These are phyloP conservation scores for Iodosphaeria phyllophila DNA, from an alignment of 2,329 filamentous ascomycete genomes.

Conservation along the genomic window DNA sequence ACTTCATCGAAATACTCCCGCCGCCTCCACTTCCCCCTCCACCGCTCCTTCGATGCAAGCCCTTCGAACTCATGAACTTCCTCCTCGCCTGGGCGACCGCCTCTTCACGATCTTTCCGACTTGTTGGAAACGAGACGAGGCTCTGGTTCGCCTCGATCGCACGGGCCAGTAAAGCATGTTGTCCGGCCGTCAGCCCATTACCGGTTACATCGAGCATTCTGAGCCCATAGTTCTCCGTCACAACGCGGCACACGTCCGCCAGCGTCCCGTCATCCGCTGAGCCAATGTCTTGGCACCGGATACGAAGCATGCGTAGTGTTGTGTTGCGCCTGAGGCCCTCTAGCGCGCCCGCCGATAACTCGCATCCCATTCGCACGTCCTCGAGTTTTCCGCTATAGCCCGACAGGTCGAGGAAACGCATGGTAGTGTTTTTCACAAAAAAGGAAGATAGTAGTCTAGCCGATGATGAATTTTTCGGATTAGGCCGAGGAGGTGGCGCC, in stretches of 20 bases:
- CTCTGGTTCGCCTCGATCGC: no score
- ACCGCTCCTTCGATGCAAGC: no score
- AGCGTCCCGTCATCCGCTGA: constrained; percentile 13
- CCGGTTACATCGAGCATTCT: constrained; percentile 35
- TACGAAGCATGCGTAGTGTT: constrained; percentile 27
- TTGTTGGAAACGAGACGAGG: no score
- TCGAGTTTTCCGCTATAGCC: constrained; percentile 38
- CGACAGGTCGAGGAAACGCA: constrained; percentile 36
- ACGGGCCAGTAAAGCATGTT: no score
- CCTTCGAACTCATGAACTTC: no score
- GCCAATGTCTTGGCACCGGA: constrained; percentile 37
- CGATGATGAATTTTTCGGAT: constrained; percentile 25
- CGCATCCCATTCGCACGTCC: constrained; percentile 33
- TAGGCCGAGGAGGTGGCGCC: constrained; percentile 25
- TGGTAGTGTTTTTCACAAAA: constrained; percentile 28
- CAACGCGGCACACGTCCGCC: constrained; percentile 29
- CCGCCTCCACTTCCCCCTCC: no score
- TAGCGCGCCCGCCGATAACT: constrained; percentile 31
- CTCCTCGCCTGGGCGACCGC: no score
- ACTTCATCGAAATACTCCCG: no score
- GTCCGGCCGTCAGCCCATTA: no score
- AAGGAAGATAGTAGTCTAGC: constrained; percentile 28
- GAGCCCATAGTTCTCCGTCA: constrained; percentile 27
- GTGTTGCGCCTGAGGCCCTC: constrained; percentile 25
- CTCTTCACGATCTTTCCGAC: no score